Percentiles rank a stretch among this genome's conserved stretches.
These are phyloP conservation scores for Stromatinia cepivora DNA, from an alignment of 2,329 filamentous ascomycete species.

Conservation along the genomic window DNA sequence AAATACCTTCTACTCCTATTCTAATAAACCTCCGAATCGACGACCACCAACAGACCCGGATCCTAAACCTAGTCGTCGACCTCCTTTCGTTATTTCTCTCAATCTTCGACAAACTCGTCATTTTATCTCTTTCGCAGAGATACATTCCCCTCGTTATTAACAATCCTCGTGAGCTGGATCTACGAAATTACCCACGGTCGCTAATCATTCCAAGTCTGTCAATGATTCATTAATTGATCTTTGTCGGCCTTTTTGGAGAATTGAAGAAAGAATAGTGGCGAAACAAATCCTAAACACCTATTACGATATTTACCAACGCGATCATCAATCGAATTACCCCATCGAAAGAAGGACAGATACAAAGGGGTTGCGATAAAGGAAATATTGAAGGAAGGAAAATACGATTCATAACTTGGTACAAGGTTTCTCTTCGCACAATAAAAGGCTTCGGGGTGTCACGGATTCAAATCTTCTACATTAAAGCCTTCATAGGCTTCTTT, in stretches of 20 bases:
- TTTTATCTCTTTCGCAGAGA: slow-evolving; percentile 16
- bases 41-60: slow-evolving; percentile 15
- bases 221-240: slow-evolving; percentile 15
- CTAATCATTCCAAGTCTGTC: slow-evolving; percentile 20
- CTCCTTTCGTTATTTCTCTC: slow-evolving; percentile 14
- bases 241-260: slow-evolving; percentile 11
- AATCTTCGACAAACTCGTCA: slow-evolving; percentile 4
- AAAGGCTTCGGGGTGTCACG: slow-evolving; percentile 11
- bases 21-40: neutral
- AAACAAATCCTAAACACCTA: slow-evolving; percentile 2
- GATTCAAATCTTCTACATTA: neutral
- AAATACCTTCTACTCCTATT: neutral
- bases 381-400: slow-evolving; percentile 5
- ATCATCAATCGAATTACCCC: slow-evolving; percentile 2
- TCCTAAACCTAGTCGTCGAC: slow-evolving; percentile 8
- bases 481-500: slow-evolving; percentile 32
- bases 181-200: slow-evolving; percentile 17
- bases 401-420: neutral
- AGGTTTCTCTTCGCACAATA: slow-evolving; percentile 7
- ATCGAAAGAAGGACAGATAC: neutral
- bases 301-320: slow-evolving; percentile 9
- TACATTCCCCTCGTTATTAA: slow-evolving; percentile 14
- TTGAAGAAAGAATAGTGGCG: slow-evolving; percentile 6
- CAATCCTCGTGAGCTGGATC: slow-evolving; percentile 21
- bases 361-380: slow-evolving; percentile 8